Percentiles rank a stretch among this genome's conserved stretches.
phyloP scores from a whole-genome alignment of 73 alveolate species.

The Breviolum minutum region DNA sequence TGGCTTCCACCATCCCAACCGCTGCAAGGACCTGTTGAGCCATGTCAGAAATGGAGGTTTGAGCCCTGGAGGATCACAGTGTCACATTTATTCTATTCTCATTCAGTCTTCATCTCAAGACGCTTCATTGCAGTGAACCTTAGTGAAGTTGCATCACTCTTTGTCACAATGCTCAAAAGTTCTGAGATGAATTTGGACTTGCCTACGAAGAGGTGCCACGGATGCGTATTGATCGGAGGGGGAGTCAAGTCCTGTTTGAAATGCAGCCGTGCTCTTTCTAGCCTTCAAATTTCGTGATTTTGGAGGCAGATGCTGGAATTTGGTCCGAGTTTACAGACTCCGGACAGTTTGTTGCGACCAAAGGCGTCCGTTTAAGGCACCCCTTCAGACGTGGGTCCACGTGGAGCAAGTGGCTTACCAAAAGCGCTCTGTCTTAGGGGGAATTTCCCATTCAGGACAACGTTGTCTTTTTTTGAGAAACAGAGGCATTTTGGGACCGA shows the following conservation, averaged over 20 bases:
- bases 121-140: not conserved
- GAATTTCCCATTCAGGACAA: no score
- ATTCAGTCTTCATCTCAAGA: not conserved
- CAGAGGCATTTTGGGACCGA: no score
- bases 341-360: conserved; percentile 1
- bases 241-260: no score
- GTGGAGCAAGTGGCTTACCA: no score
- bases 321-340: conserved; percentile 49
- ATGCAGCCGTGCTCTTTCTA: not conserved
- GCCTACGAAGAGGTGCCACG: conserved; percentile 16
- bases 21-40: conserved; percentile 24
- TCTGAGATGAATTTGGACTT: not conserved
- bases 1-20: not conserved
- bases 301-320: conserved; percentile 17
- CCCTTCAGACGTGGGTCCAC: not conserved
- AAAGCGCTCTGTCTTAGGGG: no score
- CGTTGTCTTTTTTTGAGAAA: no score
- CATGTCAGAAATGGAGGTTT: not conserved
- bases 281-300: not conserved
- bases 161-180: not conserved
- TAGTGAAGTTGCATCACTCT: no score
- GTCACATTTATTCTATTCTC: not conserved
- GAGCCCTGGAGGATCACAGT: not conserved
- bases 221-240: not conserved
- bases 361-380: conserved; percentile 70